phyloP scores from a whole-genome alignment of 768 basidiomycete species.

The Lactarius tabidus region DNA sequence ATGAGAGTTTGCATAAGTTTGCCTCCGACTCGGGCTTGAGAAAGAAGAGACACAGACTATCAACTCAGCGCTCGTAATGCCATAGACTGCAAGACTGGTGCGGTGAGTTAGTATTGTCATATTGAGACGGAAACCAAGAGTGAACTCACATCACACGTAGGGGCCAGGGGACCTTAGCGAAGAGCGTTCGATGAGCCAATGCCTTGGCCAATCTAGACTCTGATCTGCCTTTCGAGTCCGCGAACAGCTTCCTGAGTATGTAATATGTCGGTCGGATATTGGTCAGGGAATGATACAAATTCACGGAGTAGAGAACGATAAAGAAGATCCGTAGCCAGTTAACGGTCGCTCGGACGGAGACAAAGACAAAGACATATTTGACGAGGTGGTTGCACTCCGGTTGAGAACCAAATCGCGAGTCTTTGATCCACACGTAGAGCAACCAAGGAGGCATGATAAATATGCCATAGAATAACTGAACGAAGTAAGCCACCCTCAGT shows the following conservation, averaged over 20 bases:
- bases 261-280: not conserved
- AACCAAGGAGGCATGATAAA: not conserved
- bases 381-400: not conserved
- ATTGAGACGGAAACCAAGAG: not conserved
- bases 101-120: not conserved
- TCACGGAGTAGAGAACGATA: no score
- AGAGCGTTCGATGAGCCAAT: no score
- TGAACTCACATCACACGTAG: not conserved
- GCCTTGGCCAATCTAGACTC: no score
- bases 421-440: not conserved
- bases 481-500: not conserved
- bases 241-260: no score
- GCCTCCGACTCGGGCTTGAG: not conserved
- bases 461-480: not conserved
- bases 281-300: no score
- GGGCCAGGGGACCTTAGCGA: not conserved
- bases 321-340: not conserved
- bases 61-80: not conserved
- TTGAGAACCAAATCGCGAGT: not conserved
- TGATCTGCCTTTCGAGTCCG: no score
- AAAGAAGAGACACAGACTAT: not conserved
- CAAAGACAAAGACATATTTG: not conserved
- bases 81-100: not conserved
- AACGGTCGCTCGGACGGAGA: not conserved
- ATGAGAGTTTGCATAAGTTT: not conserved